Evolutionary conservation across 2,329 filamentous ascomycete species (phyloP).

Genomic region (Fusarium gaditjirri): DNA sequence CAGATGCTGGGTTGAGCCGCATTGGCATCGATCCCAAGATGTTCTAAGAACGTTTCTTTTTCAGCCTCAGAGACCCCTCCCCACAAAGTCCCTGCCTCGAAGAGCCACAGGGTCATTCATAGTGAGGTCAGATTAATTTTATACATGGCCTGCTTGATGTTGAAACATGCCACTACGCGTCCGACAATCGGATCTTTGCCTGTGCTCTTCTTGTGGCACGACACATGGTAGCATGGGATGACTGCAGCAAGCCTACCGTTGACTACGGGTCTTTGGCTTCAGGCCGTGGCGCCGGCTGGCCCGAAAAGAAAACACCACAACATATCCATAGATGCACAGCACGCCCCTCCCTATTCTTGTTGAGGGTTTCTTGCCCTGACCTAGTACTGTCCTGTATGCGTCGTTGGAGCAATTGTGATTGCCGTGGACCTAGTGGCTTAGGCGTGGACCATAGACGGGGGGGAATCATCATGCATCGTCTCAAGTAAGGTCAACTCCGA

Average conservation of each 20-base stretch:
- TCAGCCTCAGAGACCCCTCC: slow-evolving; percentile 41
- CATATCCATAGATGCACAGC: slow-evolving; percentile 11
- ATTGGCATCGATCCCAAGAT: slow-evolving; percentile 37
- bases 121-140: slow-evolving; percentile 8
- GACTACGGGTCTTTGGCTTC: slow-evolving; percentile 35
- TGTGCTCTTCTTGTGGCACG: slow-evolving; percentile 38
- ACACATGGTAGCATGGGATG: slow-evolving; percentile 40
- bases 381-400: not conserved
- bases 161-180: slow-evolving; percentile 11
- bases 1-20: slow-evolving; percentile 37
- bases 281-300: slow-evolving; percentile 32
- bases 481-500: slow-evolving; percentile 30
- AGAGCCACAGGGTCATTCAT: not conserved
- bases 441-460: slow-evolving; percentile 22
- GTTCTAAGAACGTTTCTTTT: slow-evolving; percentile 32
- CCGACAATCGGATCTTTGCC: slow-evolving; percentile 32
- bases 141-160: slow-evolving; percentile 25
- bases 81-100: slow-evolving; percentile 19
- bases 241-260: slow-evolving; percentile 34
- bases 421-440: slow-evolving; percentile 30
- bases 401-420: slow-evolving; percentile 29
- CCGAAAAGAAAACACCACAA: slow-evolving; percentile 16
- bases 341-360: slow-evolving; percentile 15
- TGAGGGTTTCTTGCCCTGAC: slow-evolving; percentile 25
- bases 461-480: slow-evolving; percentile 35